Percentiles rank a stretch among this genome's conserved stretches.
phyloP scores from a whole-genome alignment of 2,329 filamentous ascomycete species.

The Lasiodiplodia citricola region DNA sequence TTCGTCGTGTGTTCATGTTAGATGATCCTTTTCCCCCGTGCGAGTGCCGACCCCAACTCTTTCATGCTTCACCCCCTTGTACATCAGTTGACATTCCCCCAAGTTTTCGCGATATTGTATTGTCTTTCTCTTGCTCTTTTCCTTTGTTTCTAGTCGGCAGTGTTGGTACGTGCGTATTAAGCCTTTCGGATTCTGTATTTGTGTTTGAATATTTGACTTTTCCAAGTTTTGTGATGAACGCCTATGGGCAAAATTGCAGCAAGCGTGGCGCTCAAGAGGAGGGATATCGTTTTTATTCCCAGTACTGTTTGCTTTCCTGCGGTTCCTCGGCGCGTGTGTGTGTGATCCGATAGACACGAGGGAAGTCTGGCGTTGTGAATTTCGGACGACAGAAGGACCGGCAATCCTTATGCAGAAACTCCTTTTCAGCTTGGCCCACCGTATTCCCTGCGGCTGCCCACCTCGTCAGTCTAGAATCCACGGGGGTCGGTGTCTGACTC shows the following conservation, averaged over 20 bases:
- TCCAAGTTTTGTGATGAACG: conserved; percentile 10
- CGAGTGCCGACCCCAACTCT: background rate
- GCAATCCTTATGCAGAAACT: background rate
- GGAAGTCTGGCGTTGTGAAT: conserved; percentile 5
- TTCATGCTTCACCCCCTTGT: background rate
- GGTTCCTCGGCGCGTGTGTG: background rate
- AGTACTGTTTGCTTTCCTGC: background rate
- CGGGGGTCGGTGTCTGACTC: background rate
- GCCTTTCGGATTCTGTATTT: background rate
- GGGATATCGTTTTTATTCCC: background rate
- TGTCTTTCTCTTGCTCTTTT: background rate
- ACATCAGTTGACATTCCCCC: background rate
- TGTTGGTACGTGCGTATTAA: background rate
- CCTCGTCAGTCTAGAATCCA: background rate
- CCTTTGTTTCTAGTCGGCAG: background rate
- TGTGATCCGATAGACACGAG: background rate
- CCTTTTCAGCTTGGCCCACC: background rate
- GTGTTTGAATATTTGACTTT: background rate
- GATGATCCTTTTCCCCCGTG: background rate
- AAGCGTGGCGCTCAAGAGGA: conserved; percentile 16
- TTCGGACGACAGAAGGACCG: background rate
- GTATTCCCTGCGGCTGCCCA: background rate
- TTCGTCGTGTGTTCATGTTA: background rate
- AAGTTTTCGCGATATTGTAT: background rate
- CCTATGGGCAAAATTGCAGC: conserved; percentile 9